Evolutionary conservation across 129 eudicot genomes (phyloP).

Genomic region (Deinandra increscens): DNA sequence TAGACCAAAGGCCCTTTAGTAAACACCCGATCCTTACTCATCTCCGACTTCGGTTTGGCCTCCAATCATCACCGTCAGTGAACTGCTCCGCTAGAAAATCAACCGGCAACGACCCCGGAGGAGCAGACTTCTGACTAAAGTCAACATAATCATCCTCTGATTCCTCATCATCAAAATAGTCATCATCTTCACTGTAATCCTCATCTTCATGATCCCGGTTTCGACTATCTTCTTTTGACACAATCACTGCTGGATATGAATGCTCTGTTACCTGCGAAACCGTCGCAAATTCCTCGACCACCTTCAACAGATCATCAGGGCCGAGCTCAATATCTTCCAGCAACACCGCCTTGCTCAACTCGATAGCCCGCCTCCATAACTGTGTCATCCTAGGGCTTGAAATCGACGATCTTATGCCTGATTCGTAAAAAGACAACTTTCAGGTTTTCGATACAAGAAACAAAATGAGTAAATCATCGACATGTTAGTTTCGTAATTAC

Average conservation of each 20-base stretch:
- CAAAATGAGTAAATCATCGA: neutral
- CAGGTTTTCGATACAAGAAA: slow-evolving; percentile 29
- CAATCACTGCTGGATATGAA: slow-evolving; percentile 72
- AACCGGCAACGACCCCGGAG: slow-evolving; percentile 70
- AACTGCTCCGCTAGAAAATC: slow-evolving; percentile 57
- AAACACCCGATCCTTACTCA: neutral
- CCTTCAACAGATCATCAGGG: slow-evolving; percentile 73
- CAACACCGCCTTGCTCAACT: slow-evolving; percentile 65
- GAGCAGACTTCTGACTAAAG: slow-evolving; percentile 43
- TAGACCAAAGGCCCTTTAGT: too few relatives aligned
- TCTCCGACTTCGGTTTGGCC: slow-evolving; percentile 27
- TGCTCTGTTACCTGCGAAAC: slow-evolving; percentile 71
- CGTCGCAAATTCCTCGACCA: slow-evolving; percentile 72
- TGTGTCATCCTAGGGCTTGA: slow-evolving; percentile 78
- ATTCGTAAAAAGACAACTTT: slow-evolving; percentile 15
- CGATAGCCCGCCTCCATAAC: slow-evolving; percentile 77
- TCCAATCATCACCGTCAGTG: slow-evolving; percentile 40
- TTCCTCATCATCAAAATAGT: slow-evolving; percentile 32
- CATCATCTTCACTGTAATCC: slow-evolving; percentile 32
- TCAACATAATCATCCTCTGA: slow-evolving; percentile 30
- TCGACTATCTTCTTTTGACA: slow-evolving; percentile 39
- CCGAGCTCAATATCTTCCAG: slow-evolving; percentile 57
- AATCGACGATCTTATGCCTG: slow-evolving; percentile 31
- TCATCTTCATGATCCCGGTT: slow-evolving; percentile 15
- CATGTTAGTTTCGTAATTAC: slow-evolving; percentile 29